Base-by-base conservation (phyloP, 2,329 filamentous ascomycete genomes). In the Dactylellina haptotyla region DNA sequence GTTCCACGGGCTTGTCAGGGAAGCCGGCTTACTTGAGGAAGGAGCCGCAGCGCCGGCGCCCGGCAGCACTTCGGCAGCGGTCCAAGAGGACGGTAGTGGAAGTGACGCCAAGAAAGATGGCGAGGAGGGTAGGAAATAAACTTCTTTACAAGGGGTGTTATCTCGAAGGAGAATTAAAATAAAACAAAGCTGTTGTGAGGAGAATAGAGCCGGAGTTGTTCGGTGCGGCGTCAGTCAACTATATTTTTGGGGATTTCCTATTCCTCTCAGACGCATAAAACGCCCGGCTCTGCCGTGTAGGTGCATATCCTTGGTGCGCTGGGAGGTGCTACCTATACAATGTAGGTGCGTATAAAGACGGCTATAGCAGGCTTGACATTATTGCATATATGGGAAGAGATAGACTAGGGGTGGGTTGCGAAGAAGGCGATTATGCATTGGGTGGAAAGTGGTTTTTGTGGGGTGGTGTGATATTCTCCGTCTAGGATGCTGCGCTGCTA, bases 1-100 rank as follows among this genome's bases (percentile, higher is more conserved):
- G 57, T 99, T 99, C 81, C 92, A 95, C 82, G 89, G 93, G 67
- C 84, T 99, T 51, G 95, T 97, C 74, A 93, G 89, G 82, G 93
- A 99, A 83, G 91, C 94, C 2, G 93, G 93, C 41, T 83, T 99
- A 73, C 56, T 77, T 12, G 75, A 77, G 4, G 63, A 69, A 23
- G 63, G 57, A 23, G 62, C 56, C 12, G 51, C 50, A 6, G 56
- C 63, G 26, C 8, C 32, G 2, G 37, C 14, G 20, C n/a, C 37
- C 1, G 37, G 54, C 18, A 54, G 51, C 16, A 45, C 41, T 18
- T 51, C 59, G 9, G 58, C 50, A 16, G 37, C 25, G 25, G 28
- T 41, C 20, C 53, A 51, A 37, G 57, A 70, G 28, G 50, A 53
- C 9, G 50, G 39, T 9, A 39, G 23, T 6, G 18, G 37, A 18